Conservation (phyloP, 2,329 filamentous ascomycete genomes). For the Cytospora piceicola region DNA sequence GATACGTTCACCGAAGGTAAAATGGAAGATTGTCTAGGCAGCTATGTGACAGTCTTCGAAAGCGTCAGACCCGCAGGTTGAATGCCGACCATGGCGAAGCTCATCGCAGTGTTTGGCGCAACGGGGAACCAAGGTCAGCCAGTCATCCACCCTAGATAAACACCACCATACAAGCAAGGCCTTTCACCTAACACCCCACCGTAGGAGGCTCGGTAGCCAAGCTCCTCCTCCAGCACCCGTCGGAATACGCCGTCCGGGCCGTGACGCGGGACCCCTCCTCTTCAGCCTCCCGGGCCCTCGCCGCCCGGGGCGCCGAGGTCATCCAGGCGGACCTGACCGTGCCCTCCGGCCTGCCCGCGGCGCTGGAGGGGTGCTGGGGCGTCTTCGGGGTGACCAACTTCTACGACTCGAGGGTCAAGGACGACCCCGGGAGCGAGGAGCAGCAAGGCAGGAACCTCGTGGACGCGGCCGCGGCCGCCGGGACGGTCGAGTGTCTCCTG, state of each 20-base stretch:
- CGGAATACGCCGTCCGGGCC: slow-evolving; percentile 17
- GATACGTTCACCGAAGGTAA: background rate
- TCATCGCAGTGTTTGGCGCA: slow-evolving; percentile 22
- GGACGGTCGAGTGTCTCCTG: slow-evolving; percentile 22
- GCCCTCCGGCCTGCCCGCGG: slow-evolving; percentile 14
- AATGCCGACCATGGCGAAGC: background rate
- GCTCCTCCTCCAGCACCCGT: slow-evolving; percentile 21
- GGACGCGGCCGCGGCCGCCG: slow-evolving; percentile 21
- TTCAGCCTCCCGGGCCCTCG: slow-evolving; percentile 5
- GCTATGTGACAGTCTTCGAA: too few relatives aligned
- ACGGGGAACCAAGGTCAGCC: slow-evolving; percentile 27
- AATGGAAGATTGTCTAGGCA: background rate
- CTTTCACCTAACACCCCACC: background rate
- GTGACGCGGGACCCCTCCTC: slow-evolving; percentile 22
- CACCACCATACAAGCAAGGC: background rate
- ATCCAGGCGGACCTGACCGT: slow-evolving; percentile 24
- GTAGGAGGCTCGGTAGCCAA: slow-evolving; percentile 23
- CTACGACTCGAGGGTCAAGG: slow-evolving; percentile 24
- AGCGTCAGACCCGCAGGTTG: background rate
- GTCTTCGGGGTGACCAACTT: slow-evolving; percentile 28
- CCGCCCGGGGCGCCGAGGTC: slow-evolving; percentile 20
- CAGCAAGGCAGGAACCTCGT: slow-evolving; percentile 27
- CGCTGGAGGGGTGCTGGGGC: slow-evolving; percentile 24
- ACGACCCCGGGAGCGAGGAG: slow-evolving; percentile 26
- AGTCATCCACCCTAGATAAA: background rate